Conservation (phyloP, 306 rosid species). For the Erythrophleum fordii region DNA sequence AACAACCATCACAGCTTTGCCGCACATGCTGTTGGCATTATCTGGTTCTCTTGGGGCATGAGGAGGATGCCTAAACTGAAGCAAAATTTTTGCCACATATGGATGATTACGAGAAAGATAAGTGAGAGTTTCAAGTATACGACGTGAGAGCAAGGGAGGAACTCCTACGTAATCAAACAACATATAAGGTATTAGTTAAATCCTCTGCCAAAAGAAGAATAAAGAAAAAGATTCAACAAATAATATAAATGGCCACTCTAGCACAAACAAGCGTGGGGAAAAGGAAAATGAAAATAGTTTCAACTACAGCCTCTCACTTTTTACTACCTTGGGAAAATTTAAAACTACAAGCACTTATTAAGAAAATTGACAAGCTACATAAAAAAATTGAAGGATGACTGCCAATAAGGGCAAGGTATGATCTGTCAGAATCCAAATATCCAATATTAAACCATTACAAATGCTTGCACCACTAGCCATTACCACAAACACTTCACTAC, state of each 20-base stretch:
- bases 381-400: background rate
- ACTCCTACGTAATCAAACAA: constrained; percentile 65
- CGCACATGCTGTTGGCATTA: constrained; percentile 53
- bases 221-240: background rate
- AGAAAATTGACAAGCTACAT: background rate
- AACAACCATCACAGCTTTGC: constrained; percentile 89
- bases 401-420: background rate
- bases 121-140: constrained; percentile 90
- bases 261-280: background rate
- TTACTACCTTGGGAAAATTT: too few relatives aligned
- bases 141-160: constrained; percentile 96
- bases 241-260: background rate
- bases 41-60: constrained; percentile 55
- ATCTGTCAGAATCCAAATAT: background rate
- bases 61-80: constrained; percentile 60
- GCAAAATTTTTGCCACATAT: constrained; percentile 78
- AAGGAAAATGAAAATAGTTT: constrained; percentile 12
- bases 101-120: constrained; percentile 93
- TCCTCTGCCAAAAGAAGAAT: background rate
- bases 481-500: background rate
- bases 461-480: background rate
- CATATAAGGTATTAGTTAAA: constrained; percentile 20
- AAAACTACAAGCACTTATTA: constrained; percentile 5
- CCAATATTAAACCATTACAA: background rate
- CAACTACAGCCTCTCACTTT: too few relatives aligned